phyloP scores from a whole-genome alignment of 2,329 filamentous ascomycete genomes.

The Exophiala bonariae region DNA sequence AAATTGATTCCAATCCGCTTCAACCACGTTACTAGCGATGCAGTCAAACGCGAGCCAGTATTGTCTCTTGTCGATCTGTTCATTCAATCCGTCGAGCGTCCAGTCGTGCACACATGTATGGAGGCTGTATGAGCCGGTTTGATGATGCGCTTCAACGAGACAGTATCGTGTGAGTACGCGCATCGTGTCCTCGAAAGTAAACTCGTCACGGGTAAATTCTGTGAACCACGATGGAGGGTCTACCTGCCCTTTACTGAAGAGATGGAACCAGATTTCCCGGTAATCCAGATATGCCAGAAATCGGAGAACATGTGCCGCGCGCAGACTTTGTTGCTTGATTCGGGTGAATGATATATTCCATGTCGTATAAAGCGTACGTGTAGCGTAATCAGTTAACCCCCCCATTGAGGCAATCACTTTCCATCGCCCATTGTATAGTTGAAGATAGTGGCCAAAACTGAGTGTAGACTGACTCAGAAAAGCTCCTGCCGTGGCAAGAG shows the following conservation, averaged over 20 bases:
- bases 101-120: constrained; percentile 24
- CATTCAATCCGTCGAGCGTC: constrained; percentile 18
- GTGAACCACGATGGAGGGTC: constrained; percentile 24
- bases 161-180: constrained; percentile 13
- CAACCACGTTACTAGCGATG: constrained; percentile 4
- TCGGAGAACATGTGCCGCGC: constrained; percentile 38
- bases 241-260: constrained; percentile 31
- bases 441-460: constrained; percentile 41
- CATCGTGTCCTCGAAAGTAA: constrained; percentile 16
- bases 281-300: constrained; percentile 47
- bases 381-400: constrained; percentile 14
- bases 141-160: constrained; percentile 11
- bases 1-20: constrained; percentile 1
- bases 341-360: constrained; percentile 22
- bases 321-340: constrained; percentile 12
- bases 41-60: constrained; percentile 19
- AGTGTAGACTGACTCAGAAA: constrained; percentile 43
- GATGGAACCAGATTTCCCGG: constrained; percentile 47
- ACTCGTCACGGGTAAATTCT: constrained; percentile 1
- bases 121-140: constrained; percentile 12
- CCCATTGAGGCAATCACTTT: neutral
- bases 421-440: constrained; percentile 43
- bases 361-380: constrained; percentile 23
- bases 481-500: constrained; percentile 46
- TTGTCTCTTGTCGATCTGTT: constrained; percentile 2